These are phyloP conservation scores for Penicillium sp. DNA, from an alignment of 2,329 filamentous ascomycete species.

Conservation along the genomic window DNA sequence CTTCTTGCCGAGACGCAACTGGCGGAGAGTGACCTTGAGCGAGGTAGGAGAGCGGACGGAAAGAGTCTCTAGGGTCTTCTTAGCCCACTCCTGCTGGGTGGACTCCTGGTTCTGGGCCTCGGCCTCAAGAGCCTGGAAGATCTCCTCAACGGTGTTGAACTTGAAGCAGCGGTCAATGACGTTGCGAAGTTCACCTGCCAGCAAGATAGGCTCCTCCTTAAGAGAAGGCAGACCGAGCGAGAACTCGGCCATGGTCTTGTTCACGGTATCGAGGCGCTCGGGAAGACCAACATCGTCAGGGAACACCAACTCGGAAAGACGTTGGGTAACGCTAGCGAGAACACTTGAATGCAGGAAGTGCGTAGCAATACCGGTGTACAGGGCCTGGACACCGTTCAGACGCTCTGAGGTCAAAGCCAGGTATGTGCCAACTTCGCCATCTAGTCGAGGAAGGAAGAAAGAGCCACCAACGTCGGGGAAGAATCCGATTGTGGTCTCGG, in stretches of 20 bases:
- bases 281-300: conserved; percentile 66
- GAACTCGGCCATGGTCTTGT: conserved; percentile 89
- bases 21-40: conserved; percentile 77
- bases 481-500: conserved; percentile 96
- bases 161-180: conserved; percentile 84
- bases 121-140: conserved; percentile 64
- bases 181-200: conserved; percentile 68
- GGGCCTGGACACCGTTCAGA: conserved; percentile 77
- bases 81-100: conserved; percentile 67
- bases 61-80: conserved; percentile 72
- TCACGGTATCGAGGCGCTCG: conserved; percentile 69
- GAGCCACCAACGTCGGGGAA: conserved; percentile 97
- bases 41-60: conserved; percentile 78
- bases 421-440: conserved; percentile 84
- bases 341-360: conserved; percentile 94
- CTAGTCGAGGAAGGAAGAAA: conserved; percentile 90
- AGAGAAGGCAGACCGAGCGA: conserved; percentile 71
- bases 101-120: conserved; percentile 37
- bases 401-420: conserved; percentile 86
- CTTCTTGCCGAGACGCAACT: conserved; percentile 70
- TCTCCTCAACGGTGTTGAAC: conserved; percentile 64
- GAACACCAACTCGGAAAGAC: conserved; percentile 86
- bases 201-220: conserved; percentile 60
- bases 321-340: conserved; percentile 74
- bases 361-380: conserved; percentile 88